Evolutionary conservation across 768 basidiomycete species (phyloP).

Genomic region (Stropharia rugosoannulata): DNA sequence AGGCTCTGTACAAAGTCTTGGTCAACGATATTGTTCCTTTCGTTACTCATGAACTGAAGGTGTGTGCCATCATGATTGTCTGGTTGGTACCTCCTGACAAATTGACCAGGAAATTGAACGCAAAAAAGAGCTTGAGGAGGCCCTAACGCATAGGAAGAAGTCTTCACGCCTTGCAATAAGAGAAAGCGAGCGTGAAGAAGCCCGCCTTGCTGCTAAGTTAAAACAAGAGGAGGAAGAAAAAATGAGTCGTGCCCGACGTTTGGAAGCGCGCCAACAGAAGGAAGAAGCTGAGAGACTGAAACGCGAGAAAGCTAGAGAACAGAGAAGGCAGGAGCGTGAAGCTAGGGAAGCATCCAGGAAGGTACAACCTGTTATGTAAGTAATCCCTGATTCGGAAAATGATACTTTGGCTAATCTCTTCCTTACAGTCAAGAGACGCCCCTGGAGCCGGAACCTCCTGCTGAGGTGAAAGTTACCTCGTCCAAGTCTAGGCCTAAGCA

Average conservation of each 20-base stretch:
- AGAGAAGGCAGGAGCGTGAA: conserved; percentile 49
- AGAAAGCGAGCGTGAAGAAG: conserved; percentile 79
- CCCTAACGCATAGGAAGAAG: conserved; percentile 82
- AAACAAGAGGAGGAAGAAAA: conserved; percentile 70
- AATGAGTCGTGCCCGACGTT: conserved; percentile 57
- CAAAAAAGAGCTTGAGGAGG: conserved; percentile 66
- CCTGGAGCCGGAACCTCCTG: conserved; percentile 1
- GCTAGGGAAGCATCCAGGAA: conserved; percentile 33
- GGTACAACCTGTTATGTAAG: conserved; percentile 20
- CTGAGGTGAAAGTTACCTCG: conserved; percentile 2
- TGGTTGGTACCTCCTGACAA: neutral
- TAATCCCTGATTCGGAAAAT: neutral
- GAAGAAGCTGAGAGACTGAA: conserved; percentile 54
- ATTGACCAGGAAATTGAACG: conserved; percentile 55
- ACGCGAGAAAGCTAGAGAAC: conserved; percentile 62
- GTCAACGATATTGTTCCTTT: conserved; percentile 65
- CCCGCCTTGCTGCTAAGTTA: conserved; percentile 54
- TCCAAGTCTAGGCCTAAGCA: neutral
- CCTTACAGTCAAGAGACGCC: neutral
- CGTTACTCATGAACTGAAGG: conserved; percentile 68
- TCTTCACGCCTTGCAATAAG: conserved; percentile 85
- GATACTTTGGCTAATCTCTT: neutral
- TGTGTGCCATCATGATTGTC: conserved; percentile 26
- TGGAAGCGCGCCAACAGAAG: conserved; percentile 54
- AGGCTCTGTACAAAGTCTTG: conserved; percentile 70